Percentiles rank a stretch among this genome's conserved stretches.
phyloP scores from a whole-genome alignment of 2,329 filamentous ascomycete genomes.

The Pezicula neosporulosa region DNA sequence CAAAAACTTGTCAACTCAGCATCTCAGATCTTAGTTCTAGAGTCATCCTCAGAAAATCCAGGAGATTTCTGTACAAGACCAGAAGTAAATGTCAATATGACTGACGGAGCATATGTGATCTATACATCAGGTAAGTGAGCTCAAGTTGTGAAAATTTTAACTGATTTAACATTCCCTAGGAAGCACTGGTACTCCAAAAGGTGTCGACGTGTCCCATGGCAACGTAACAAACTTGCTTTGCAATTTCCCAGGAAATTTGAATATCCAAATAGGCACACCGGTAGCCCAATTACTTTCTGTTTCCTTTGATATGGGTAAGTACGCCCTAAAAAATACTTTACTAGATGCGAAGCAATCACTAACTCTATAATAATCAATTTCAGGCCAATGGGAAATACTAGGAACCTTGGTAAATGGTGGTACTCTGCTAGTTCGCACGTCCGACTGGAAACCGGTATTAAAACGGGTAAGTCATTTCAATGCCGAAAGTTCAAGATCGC shows the following conservation, averaged over 20 bases:
- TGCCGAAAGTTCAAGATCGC: neutral
- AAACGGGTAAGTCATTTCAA: slow-evolving; percentile 33
- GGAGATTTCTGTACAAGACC: slow-evolving; percentile 1
- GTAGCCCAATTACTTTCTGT: slow-evolving; percentile 56
- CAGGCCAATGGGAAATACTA: slow-evolving; percentile 59
- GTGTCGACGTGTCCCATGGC: slow-evolving; percentile 60
- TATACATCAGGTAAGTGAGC: slow-evolving; percentile 29
- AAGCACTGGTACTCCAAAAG: slow-evolving; percentile 80
- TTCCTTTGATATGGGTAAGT: slow-evolving; percentile 59
- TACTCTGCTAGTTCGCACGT: slow-evolving; percentile 48
- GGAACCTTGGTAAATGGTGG: slow-evolving; percentile 54
- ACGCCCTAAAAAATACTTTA: neutral
- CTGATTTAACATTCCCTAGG: slow-evolving; percentile 13
- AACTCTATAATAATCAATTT: neutral
- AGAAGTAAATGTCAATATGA: slow-evolving; percentile 4
- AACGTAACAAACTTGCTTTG: slow-evolving; percentile 53
- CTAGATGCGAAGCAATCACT: neutral
- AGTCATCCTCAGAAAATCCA: slow-evolving; percentile 1
- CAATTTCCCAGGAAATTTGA: slow-evolving; percentile 46
- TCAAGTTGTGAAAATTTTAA: slow-evolving; percentile 37
- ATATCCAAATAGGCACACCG: slow-evolving; percentile 44
- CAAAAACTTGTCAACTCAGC: slow-evolving; percentile 11
- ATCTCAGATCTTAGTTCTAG: slow-evolving; percentile 11
- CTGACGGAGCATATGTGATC: slow-evolving; percentile 18
- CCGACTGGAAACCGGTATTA: slow-evolving; percentile 44